These are phyloP conservation scores for Immersiella caudata DNA, from an alignment of 495 filamentous ascomycete genomes.

Conservation along the genomic window DNA sequence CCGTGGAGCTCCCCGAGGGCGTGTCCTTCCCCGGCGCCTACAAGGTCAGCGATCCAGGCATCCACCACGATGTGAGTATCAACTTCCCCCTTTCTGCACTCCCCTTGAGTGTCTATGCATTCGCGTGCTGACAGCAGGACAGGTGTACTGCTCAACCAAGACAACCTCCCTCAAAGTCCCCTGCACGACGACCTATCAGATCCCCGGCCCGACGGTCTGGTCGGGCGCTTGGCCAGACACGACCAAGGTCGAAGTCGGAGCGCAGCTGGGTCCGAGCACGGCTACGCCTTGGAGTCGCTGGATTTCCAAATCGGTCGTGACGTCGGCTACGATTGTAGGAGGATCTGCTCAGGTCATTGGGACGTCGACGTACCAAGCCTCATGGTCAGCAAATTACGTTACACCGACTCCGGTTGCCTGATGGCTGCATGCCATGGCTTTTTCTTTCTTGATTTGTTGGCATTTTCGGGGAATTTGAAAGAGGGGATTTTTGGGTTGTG, in stretches of 20 bases:
- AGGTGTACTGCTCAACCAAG: conserved; percentile 41
- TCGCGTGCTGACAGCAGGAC: not conserved
- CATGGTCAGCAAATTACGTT: conserved; percentile 32
- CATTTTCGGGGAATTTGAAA: too few relatives aligned
- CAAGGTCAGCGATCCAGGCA: conserved; percentile 37
- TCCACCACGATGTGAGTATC: conserved; percentile 37
- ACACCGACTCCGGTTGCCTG: conserved; percentile 24
- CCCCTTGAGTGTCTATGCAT: not conserved
- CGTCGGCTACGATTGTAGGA: conserved; percentile 30
- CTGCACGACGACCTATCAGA: conserved; percentile 37
- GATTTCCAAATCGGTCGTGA: conserved; percentile 42
- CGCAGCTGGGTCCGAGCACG: conserved; percentile 28
- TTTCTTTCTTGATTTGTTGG: not conserved
- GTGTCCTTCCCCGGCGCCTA: conserved; percentile 41
- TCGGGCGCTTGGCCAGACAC: conserved; percentile 42
- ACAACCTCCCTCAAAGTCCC: conserved; percentile 27
- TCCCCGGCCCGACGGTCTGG: conserved; percentile 38
- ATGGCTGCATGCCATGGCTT: not conserved
- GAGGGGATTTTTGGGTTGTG: too few relatives aligned
- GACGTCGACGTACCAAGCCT: conserved; percentile 34
- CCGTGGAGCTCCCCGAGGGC: conserved; percentile 34
- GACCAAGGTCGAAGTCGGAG: conserved; percentile 31
- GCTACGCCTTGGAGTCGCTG: conserved; percentile 39
- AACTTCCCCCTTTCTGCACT: not conserved
- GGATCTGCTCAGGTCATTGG: conserved; percentile 21